Conservation (phyloP, 495 filamentous ascomycete species). For the Penicillium manginii region DNA sequence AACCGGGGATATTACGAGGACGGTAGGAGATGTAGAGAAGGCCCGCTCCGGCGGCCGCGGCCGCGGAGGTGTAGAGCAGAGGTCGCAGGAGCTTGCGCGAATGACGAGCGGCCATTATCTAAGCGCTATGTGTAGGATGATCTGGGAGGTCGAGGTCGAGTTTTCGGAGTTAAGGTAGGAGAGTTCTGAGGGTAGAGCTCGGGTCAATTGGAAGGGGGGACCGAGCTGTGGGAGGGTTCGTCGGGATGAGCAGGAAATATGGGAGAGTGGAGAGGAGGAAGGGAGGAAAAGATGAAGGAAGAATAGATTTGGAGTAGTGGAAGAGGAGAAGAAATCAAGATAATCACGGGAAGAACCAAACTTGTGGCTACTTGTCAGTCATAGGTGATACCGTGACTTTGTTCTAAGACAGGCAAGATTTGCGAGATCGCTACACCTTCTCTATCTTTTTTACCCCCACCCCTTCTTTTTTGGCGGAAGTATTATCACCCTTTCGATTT, state of each 20-base stretch:
- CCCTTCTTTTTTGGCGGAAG: neutral
- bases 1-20: conserved; percentile 84
- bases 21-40: conserved; percentile 79
- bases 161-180: conserved; percentile 13
- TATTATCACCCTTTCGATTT: neutral
- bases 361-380: too few species aligned
- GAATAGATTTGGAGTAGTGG: conserved; percentile 15
- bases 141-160: neutral
- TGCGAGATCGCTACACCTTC: conserved; percentile 31
- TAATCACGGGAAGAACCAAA: too few species aligned
- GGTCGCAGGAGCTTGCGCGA: conserved; percentile 59
- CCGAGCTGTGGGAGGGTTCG: conserved; percentile 4
- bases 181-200: too few species aligned
- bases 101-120: conserved; percentile 62
- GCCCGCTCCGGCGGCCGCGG: conserved; percentile 60
- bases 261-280: conserved; percentile 17
- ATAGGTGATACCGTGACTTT: too few species aligned
- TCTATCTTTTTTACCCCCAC: conserved; percentile 6
- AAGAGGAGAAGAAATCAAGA: too few species aligned
- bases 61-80: conserved; percentile 64
- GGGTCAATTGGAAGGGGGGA: conserved; percentile 8
- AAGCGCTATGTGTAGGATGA: neutral
- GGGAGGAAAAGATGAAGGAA: conserved; percentile 18
- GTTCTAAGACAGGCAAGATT: conserved; percentile 16
- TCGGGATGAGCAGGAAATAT: too few species aligned